Base-by-base conservation (phyloP, 1,139 yeast genomes). In the Blastobotrys proliferans region DNA sequence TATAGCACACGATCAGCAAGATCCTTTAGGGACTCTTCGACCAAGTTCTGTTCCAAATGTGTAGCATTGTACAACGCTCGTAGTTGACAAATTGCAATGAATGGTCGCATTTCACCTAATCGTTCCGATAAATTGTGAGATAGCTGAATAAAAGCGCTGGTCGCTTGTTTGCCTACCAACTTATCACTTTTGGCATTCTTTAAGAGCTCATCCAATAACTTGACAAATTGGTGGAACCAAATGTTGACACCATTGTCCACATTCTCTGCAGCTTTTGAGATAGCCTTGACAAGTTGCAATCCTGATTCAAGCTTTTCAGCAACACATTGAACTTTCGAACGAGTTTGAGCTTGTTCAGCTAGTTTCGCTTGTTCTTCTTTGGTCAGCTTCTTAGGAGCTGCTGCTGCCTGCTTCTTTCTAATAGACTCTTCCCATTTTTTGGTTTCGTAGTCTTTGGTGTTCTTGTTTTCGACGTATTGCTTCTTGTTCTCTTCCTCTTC, bases 351-450 rank as follows among this genome's bases (percentile, higher is more conserved):
- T 58, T 92, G 97, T 50, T 77, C 73, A 0, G 61, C 67, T 16
- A 87, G 57, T 57, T 86, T 90, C 35, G 74, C 77, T 54, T 79
- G 83, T 48, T 92, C 95, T 56, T 88, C 97, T 53, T 79, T 83
- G 8, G 94, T 73, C 39, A 82, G 68, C 56, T 82, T 83, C 63
- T 74, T 46, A 40, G 46, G 31, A 18, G 47, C 35, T 8, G 48
- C 31, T 2, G 46, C 49, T 6, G 45, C 47, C n/a, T 50, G 47
- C 57, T 86, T 92, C 52, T 79, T 79, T 54, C 90, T 77, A 37
- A 92, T 75, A 41, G 76, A 76, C 55, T 83, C 90, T 61, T 92
- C 98, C 97, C 98, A 92, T 57, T 85, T 81, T 50, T 77, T 71
- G 13, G 88, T 84, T 54, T 85, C 95, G 58, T 85, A 86, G 56